Percentiles rank a stretch among this genome's conserved stretches.
Evolutionary conservation across 805 yeast species (phyloP).

Genomic region (Candida hispaniensis): DNA sequence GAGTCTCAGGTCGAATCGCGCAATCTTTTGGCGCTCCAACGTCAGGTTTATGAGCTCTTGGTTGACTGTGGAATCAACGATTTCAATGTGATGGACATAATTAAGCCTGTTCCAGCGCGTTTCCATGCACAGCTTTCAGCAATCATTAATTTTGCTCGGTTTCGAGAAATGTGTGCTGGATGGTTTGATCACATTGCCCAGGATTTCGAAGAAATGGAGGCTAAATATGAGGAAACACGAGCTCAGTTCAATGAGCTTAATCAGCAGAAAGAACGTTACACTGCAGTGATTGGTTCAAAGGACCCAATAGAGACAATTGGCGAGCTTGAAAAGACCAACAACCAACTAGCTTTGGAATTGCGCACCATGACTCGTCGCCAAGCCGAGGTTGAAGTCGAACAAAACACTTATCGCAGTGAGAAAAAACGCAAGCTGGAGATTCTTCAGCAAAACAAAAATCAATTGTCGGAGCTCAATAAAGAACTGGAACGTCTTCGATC

Average conservation of each 20-base stretch:
- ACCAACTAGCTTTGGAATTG: slow-evolving; percentile 4
- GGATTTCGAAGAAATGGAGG: slow-evolving; percentile 11
- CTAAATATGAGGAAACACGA: neutral
- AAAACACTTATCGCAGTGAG: slow-evolving; percentile 5
- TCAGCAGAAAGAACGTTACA: slow-evolving; percentile 2
- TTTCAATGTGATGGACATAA: slow-evolving; percentile 10
- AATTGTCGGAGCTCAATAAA: slow-evolving; percentile 5
- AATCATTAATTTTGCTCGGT: slow-evolving; percentile 13
- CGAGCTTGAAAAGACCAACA: slow-evolving; percentile 1
- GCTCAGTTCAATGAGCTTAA: slow-evolving; percentile 5
- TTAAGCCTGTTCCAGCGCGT: slow-evolving; percentile 10
- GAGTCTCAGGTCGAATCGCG: slow-evolving; percentile 12
- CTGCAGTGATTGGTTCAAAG: slow-evolving; percentile 1
- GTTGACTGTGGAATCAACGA: slow-evolving; percentile 11
- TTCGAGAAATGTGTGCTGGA: slow-evolving; percentile 6
- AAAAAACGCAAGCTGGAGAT: slow-evolving; percentile 2
- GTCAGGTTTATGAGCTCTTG: slow-evolving; percentile 9
- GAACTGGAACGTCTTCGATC: slow-evolving; percentile 2
- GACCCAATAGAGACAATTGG: too few species aligned
- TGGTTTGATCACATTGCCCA: slow-evolving; percentile 13
- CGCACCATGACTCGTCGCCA: slow-evolving; percentile 1
- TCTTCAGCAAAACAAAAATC: slow-evolving; percentile 5
- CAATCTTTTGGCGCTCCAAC: slow-evolving; percentile 7
- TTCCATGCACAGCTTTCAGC: slow-evolving; percentile 9
- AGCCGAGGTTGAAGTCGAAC: slow-evolving; percentile 4